Evolutionary conservation across 768 basidiomycete genomes (phyloP).

Genomic region (Amanita subjunquillea): DNA sequence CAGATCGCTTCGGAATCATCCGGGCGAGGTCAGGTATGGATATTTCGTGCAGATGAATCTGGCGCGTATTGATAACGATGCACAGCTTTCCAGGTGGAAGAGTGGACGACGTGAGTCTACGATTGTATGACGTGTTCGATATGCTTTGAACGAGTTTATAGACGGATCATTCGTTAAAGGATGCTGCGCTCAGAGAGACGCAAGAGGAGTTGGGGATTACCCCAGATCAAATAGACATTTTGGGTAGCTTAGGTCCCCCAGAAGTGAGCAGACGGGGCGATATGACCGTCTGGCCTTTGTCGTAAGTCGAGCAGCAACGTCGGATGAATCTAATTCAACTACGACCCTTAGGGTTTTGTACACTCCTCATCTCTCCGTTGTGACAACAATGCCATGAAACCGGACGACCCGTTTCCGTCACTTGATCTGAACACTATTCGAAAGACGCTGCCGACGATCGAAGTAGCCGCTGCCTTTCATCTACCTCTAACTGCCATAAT

Average conservation of each 20-base stretch:
- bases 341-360: constrained; percentile 16
- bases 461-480: constrained; percentile 67
- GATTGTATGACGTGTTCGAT: constrained; percentile 3
- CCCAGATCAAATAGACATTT: constrained; percentile 49
- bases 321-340: background rate
- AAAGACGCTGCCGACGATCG: constrained; percentile 35
- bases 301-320: constrained; percentile 30
- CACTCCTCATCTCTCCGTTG: constrained; percentile 9
- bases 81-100: constrained; percentile 68
- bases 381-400: background rate
- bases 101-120: constrained; percentile 44
- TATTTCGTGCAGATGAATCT: background rate
- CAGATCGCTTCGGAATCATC: constrained; percentile 53
- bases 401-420: constrained; percentile 45
- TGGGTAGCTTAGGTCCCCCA: constrained; percentile 57
- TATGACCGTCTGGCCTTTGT: constrained; percentile 70
- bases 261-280: constrained; percentile 39
- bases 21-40: constrained; percentile 72
- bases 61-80: background rate
- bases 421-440: constrained; percentile 41
- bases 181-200: constrained; percentile 62
- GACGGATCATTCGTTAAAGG: constrained; percentile 43
- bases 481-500: constrained; percentile 47
- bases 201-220: constrained; percentile 62
- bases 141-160: constrained; percentile 14